A percentile compares a stretch with the other conserved stretches of the same genome.
Conservation (phyloP, 2,329 filamentous ascomycete genomes). For the Beauveria bassiana region DNA sequence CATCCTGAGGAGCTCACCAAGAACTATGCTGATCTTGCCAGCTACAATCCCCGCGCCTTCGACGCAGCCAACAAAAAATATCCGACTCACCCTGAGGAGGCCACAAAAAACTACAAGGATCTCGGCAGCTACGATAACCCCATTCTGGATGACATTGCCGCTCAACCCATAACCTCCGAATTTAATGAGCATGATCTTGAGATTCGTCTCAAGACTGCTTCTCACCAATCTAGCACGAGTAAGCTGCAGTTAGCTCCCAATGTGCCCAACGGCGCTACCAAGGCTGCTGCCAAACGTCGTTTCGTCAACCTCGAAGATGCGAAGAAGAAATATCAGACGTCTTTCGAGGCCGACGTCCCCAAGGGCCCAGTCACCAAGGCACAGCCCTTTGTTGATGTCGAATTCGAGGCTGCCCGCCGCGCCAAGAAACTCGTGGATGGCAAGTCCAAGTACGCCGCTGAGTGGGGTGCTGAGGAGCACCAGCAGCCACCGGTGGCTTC, state of each 20-base stretch:
- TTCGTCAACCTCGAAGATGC: conserved; percentile 9
- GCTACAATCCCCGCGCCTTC: conserved; percentile 28
- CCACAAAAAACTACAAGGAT: conserved; percentile 19
- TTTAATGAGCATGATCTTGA: conserved; percentile 2
- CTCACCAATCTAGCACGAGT: not conserved
- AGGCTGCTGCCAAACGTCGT: conserved; percentile 1
- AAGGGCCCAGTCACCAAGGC: not conserved
- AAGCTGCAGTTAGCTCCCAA: not conserved
- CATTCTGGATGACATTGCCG: conserved; percentile 18
- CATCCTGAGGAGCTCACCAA: conserved; percentile 33
- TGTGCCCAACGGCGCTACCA: not conserved
- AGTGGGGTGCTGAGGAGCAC: conserved; percentile 9
- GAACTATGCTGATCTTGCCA: conserved; percentile 32
- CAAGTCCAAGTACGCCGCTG: conserved; percentile 7
- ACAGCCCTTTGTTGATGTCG: not conserved
- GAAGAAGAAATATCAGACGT: conserved; percentile 9
- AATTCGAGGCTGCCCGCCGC: conserved; percentile 5
- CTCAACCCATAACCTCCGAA: not conserved
- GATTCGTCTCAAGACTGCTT: conserved; percentile 1
- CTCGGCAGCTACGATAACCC: conserved; percentile 17
- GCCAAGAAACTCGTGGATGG: conserved; percentile 1
- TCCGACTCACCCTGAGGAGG: conserved; percentile 25
- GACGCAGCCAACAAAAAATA: conserved; percentile 20
- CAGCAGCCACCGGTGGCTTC: not conserved
- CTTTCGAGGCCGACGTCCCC: not conserved